Evolutionary conservation across 441 rosid species (phyloP).

Genomic region (Cnidoscolus chayamansa): DNA sequence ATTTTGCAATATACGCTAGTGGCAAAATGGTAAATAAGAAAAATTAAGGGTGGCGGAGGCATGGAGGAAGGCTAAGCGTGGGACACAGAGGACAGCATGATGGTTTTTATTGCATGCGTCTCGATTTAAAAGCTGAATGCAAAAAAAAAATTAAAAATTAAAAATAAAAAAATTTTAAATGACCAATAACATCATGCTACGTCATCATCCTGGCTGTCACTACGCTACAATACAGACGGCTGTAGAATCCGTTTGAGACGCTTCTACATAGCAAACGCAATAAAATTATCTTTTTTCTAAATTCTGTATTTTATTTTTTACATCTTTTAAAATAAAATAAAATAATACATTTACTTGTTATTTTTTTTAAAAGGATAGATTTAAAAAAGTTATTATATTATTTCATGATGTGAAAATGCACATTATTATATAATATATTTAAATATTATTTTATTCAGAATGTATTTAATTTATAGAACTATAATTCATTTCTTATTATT

Average conservation of each 20-base stretch:
- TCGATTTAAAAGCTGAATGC: slow-evolving; percentile 46
- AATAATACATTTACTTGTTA: too few species aligned
- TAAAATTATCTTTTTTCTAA: too few species aligned
- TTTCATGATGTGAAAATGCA: too few species aligned
- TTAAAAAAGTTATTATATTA: too few species aligned
- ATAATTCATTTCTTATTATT: too few species aligned
- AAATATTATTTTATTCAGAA: too few species aligned
- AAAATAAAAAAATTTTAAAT: background rate
- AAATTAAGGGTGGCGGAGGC: slow-evolving; percentile 24
- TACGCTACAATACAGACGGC: background rate
- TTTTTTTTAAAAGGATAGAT: too few species aligned
- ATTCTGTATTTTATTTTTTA: too few species aligned
- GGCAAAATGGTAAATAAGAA: background rate
- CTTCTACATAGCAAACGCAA: background rate
- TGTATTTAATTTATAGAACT: too few species aligned
- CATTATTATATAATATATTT: too few species aligned
- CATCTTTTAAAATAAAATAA: too few species aligned
- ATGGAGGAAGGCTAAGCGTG: slow-evolving; percentile 39
- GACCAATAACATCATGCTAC: slow-evolving; percentile 10
- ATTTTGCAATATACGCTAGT: background rate
- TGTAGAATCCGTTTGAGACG: background rate
- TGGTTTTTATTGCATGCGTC: slow-evolving; percentile 83
- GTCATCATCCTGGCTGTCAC: slow-evolving; percentile 5
- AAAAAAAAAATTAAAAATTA: background rate
- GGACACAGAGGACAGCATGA: slow-evolving; percentile 72